phyloP scores from a whole-genome alignment of 805 yeast genomes.

The Sungouiella blattae region DNA sequence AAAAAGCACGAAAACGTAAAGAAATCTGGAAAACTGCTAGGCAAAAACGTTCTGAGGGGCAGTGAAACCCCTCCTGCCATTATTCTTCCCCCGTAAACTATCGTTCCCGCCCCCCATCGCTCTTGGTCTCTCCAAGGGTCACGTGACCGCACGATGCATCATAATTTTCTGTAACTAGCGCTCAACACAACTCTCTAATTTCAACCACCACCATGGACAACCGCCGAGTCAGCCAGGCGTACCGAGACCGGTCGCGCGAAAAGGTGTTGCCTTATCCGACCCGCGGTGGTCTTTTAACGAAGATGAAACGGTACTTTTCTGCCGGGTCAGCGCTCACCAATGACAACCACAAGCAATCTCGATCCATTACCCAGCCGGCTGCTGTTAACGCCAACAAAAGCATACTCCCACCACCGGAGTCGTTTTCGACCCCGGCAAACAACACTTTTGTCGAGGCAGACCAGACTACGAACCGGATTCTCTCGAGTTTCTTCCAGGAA shows the following conservation, averaged over 20 bases:
- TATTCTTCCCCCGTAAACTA: too few relatives aligned
- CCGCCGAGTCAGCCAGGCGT: constrained; percentile 29
- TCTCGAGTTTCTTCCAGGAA: constrained; percentile 65
- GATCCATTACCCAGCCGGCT: neutral
- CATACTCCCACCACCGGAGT: constrained; percentile 5
- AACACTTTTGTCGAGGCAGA: neutral
- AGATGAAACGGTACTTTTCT: constrained; percentile 25
- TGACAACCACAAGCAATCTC: constrained; percentile 1
- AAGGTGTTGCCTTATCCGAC: constrained; percentile 21
- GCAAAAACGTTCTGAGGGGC: too few relatives aligned
- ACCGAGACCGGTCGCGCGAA: constrained; percentile 22
- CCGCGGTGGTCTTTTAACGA: constrained; percentile 23
- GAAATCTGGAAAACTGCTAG: too few relatives aligned
- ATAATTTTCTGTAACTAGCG: too few relatives aligned
- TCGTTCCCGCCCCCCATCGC: neutral
- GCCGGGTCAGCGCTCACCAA: constrained; percentile 2
- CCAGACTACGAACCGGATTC: constrained; percentile 41
- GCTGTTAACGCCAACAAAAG: neutral
- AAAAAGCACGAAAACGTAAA: too few relatives aligned
- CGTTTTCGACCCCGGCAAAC: constrained; percentile 1
- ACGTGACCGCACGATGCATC: constrained; percentile 4
- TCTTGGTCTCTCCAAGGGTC: neutral
- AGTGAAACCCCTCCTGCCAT: too few relatives aligned
- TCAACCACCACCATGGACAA: constrained; percentile 34
- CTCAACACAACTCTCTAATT: too few relatives aligned